Evolutionary conservation across 352 stramenopile species (phyloP), one percentile per base, ranked within the genome.

Genomic region (Lagenidium giganteum): DNA sequence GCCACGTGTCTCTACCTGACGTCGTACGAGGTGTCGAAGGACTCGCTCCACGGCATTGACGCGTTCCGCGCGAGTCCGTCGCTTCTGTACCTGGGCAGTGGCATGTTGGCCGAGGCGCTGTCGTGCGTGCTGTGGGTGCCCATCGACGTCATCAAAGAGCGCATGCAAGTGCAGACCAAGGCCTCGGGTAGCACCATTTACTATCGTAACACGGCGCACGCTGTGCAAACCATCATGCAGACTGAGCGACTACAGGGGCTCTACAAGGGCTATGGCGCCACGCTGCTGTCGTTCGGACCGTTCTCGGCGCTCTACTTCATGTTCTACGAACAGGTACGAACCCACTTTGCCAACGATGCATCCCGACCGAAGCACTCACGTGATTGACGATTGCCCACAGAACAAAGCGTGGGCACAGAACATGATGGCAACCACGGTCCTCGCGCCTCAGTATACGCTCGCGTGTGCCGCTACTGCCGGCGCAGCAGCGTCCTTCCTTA

Each of bases 101-200:
- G 80, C 7, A 87, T 93, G 66, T 28, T 82, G 6, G 80, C 80
- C 3, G 80, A 93, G 45, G 71, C 77, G 13, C 24, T 89, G 14
- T 89, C 91, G 46, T 99, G 96, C 55, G 78, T 98, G 24, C 67
- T 99, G 16, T 99, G 95, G 73, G 95, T 99, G n/a, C 96, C 96
- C n/a, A 95, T 99, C 23, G 96, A 99, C 57, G 96, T 99, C 26
- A 83, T 99, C 25, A 99, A 99, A 57, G 96, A 99, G 67, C 82
- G 96, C 45, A 87, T 98, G 73, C 96, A 99, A 80, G 89, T 99
- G 21, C 94, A 98, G 56, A 49, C 46, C 12, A 48, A 63, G n/a
- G 18, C 47, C 3, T 26, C 34, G 5, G 31, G 23, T 2, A n/a
- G n/a, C 8, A 47, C 46, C 0, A 41, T 78, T 24, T 93, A 95